These are phyloP conservation scores for Fistulina hepatica DNA, from an alignment of 1,284 basidiomycete species.

Conservation along the genomic window DNA sequence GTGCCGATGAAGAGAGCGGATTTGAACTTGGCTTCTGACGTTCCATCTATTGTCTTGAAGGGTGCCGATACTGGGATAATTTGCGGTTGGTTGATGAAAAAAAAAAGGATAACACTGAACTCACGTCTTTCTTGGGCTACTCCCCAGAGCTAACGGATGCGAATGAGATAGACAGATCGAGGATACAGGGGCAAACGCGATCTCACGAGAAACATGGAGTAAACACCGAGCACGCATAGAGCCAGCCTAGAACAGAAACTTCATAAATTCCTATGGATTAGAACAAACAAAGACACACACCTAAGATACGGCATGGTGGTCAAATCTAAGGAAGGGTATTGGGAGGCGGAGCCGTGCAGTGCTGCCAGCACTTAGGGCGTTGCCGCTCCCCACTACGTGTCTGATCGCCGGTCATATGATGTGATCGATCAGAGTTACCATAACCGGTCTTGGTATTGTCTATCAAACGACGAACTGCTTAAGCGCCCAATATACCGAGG, in stretches of 20 bases:
- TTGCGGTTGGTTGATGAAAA: slow-evolving; percentile 4
- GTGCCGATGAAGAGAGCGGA: slow-evolving; percentile 84
- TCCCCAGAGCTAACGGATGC: slow-evolving; percentile 60
- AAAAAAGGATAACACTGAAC: slow-evolving; percentile 19
- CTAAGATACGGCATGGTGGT: too few species aligned
- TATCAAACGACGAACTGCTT: too few species aligned
- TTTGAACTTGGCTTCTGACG: slow-evolving; percentile 67
- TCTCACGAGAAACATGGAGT: slow-evolving; percentile 69
- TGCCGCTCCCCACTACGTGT: too few species aligned
- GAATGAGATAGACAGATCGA: slow-evolving; percentile 4
- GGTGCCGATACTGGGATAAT: slow-evolving; percentile 66
- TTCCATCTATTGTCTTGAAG: slow-evolving; percentile 58
- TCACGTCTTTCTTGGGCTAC: slow-evolving; percentile 84
- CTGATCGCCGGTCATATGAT: too few species aligned
- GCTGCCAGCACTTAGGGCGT: too few species aligned
- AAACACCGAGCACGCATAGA: slow-evolving; percentile 60
- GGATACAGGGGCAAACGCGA: slow-evolving; percentile 5
- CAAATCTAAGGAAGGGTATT: too few species aligned
- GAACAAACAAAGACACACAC: too few species aligned
- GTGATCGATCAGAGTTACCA: too few species aligned
- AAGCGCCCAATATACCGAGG: too few species aligned
- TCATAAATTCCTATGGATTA: too few species aligned
- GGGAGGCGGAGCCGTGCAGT: too few species aligned
- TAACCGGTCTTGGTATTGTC: too few species aligned
- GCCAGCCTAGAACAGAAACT: slow-evolving; percentile 43